Evolutionary conservation across 331 rosid genomes (phyloP).

Genomic region (Malus hybrid): DNA sequence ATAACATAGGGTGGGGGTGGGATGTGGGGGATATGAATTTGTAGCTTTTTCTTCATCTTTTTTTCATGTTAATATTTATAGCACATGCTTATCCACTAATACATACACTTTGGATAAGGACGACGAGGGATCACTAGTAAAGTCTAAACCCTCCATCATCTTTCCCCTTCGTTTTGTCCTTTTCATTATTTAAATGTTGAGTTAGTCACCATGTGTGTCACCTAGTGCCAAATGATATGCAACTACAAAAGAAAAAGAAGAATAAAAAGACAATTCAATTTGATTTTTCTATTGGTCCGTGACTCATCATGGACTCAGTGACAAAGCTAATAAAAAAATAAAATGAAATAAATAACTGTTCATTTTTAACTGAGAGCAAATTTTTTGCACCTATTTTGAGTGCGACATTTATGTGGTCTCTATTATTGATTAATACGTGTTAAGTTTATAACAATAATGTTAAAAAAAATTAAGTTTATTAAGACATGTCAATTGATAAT

Average conservation of each 20-base stretch:
- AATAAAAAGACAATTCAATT: conserved; percentile 5
- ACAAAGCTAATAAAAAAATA: neutral
- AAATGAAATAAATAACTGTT: neutral
- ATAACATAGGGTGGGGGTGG: neutral
- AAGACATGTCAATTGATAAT: too few species aligned
- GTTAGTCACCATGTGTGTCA: conserved; percentile 24
- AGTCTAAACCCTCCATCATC: conserved; percentile 19
- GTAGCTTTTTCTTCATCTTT: neutral
- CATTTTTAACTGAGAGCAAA: neutral
- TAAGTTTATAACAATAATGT: too few species aligned
- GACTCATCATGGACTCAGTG: conserved; percentile 34
- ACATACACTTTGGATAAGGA: conserved; percentile 36
- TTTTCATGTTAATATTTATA: neutral
- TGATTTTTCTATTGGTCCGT: conserved; percentile 24
- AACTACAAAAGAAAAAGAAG: neutral
- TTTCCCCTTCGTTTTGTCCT: neutral
- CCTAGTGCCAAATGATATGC: conserved; percentile 33
- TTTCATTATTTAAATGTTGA: conserved; percentile 6
- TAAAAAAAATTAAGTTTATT: too few species aligned
- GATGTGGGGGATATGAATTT: neutral
- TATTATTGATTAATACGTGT: too few species aligned
- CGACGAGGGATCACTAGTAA: conserved; percentile 11
- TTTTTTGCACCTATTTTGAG: too few species aligned
- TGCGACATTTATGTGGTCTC: too few species aligned
- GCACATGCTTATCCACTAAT: conserved; percentile 3